Conservation (phyloP, 768 basidiomycete genomes). For the Atractiella rhizophila region DNA sequence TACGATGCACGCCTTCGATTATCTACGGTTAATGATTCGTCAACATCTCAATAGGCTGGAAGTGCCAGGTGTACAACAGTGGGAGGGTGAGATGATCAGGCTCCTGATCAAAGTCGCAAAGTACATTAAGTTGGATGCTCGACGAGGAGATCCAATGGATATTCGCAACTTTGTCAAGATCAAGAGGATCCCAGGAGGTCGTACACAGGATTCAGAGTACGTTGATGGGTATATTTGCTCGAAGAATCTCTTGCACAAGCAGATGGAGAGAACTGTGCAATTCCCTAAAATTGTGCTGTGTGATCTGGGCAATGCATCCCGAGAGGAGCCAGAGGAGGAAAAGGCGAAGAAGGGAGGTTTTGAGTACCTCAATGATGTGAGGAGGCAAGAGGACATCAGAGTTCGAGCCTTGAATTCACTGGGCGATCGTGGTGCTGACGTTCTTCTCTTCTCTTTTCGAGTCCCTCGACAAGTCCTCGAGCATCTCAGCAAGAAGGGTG, state of each 20-base stretch:
- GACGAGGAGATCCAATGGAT: slow-evolving; percentile 60
- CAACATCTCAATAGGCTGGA: slow-evolving; percentile 65
- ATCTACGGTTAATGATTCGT: slow-evolving; percentile 67
- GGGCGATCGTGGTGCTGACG: slow-evolving; percentile 67
- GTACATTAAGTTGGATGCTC: slow-evolving; percentile 28
- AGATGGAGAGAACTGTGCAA: slow-evolving; percentile 54
- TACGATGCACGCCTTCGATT: slow-evolving; percentile 60
- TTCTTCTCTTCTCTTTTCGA: slow-evolving; percentile 72
- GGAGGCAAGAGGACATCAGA: slow-evolving; percentile 81
- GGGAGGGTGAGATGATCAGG: slow-evolving; percentile 61
- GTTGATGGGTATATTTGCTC: slow-evolving; percentile 91
- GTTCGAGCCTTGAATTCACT: slow-evolving; percentile 67
- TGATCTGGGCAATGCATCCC: too few relatives aligned
- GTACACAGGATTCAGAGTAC: slow-evolving; percentile 78
- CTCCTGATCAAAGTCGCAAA: slow-evolving; percentile 65
- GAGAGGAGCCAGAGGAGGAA: too few relatives aligned
- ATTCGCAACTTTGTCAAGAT: slow-evolving; percentile 87
- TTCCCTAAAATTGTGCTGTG: slow-evolving; percentile 88
- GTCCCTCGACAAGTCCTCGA: slow-evolving; percentile 79
- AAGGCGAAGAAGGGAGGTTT: slow-evolving; percentile 23
- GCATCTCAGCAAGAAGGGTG: slow-evolving; percentile 53
- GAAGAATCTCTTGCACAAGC: slow-evolving; percentile 90
- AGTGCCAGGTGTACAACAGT: slow-evolving; percentile 58
- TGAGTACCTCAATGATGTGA: slow-evolving; percentile 61
- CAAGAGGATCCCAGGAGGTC: slow-evolving; percentile 89